Conservation (phyloP, 345 rosid species). For the Hevea brasiliensis region DNA sequence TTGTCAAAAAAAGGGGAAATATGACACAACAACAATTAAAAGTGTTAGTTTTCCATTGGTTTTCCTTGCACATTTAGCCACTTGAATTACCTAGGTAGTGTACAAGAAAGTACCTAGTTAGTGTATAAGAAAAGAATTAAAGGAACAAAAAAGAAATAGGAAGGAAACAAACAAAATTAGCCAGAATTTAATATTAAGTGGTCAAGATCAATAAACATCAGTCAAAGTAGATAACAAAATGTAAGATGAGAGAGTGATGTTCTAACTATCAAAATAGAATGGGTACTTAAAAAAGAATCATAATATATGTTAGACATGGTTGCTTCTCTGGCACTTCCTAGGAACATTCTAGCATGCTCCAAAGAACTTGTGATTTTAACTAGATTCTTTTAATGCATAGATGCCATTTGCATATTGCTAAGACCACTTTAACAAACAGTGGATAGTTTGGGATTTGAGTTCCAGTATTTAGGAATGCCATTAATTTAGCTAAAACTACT, state of each 20-base stretch:
- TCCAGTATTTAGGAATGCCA: not conserved
- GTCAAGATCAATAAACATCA: too few relatives aligned
- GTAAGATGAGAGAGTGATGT: too few relatives aligned
- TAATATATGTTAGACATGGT: not conserved
- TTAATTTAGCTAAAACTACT: not conserved
- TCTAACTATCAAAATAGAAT: not conserved
- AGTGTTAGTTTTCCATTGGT: too few relatives aligned
- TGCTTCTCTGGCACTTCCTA: not conserved
- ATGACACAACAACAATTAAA: not conserved
- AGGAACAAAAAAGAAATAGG: too few relatives aligned
- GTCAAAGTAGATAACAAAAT: too few relatives aligned
- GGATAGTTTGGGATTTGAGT: not conserved
- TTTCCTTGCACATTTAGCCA: not conserved
- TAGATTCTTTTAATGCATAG: not conserved
- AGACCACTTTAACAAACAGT: not conserved
- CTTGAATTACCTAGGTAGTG: not conserved
- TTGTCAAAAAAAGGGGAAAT: not conserved
- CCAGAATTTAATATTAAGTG: too few relatives aligned
- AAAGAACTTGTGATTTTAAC: slow-evolving; percentile 1
- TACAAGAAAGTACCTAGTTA: not conserved
- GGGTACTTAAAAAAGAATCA: not conserved
- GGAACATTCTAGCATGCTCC: not conserved
- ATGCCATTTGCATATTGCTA: not conserved
- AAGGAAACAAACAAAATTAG: too few relatives aligned
- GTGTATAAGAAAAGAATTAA: not conserved